Percentiles rank a stretch among this genome's conserved stretches.
Evolutionary conservation across 2,329 filamentous ascomycete species (phyloP).

Genomic region (Dactylonectria macrodidyma): DNA sequence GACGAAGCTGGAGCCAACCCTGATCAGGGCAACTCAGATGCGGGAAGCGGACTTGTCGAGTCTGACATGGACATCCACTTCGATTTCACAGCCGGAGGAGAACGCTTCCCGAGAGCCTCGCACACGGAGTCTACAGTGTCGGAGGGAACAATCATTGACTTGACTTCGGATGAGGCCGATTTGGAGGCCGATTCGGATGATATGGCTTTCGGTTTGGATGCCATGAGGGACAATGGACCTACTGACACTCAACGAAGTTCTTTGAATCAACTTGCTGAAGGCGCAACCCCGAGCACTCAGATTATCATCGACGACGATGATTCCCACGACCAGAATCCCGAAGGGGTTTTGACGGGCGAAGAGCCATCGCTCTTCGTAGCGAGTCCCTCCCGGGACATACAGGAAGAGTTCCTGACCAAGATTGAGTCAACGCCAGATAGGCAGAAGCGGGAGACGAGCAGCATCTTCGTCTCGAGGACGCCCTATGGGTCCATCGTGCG

Average conservation of each 20-base stretch:
- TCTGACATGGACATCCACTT: constrained; percentile 5
- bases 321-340: not conserved
- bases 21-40: not conserved
- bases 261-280: no score
- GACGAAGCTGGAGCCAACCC: not conserved
- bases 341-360: not conserved
- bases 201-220: not conserved
- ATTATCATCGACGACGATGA: not conserved
- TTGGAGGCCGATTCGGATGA: not conserved
- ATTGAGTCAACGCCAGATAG: constrained; percentile 22
- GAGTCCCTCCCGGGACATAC: not conserved
- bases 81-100: constrained; percentile 2
- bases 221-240: not conserved
- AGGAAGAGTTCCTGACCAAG: constrained; percentile 23
- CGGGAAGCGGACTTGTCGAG: not conserved
- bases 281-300: no score
- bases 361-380: constrained; percentile 33
- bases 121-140: not conserved
- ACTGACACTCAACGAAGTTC: no score
- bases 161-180: constrained; percentile 8
- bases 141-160: constrained; percentile 11
- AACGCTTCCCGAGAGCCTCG: not conserved
- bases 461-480: constrained; percentile 36
- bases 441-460: constrained; percentile 33
- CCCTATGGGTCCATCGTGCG: constrained; percentile 20